Evolutionary conservation across 257 asterid species (phyloP).

Genomic region (Lycium ferocissimum): DNA sequence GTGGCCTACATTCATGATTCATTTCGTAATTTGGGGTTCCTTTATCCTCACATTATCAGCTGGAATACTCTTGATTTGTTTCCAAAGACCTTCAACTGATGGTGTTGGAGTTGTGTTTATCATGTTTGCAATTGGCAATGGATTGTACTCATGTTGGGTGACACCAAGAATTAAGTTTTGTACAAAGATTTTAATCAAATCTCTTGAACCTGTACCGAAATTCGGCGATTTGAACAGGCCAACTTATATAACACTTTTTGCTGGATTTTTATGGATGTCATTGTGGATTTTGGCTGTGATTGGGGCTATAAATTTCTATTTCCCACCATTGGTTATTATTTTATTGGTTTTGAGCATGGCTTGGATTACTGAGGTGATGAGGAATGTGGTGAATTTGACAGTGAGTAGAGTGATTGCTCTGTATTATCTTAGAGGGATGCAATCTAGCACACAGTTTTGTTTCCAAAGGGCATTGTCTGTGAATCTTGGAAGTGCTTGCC

Average conservation of each 20-base stretch:
- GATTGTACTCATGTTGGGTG: slow-evolving; percentile 95
- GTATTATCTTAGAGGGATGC: slow-evolving; percentile 95
- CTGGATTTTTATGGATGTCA: slow-evolving; percentile 95
- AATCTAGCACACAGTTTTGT: slow-evolving; percentile 78
- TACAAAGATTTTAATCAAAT: slow-evolving; percentile 64
- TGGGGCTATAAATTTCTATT: slow-evolving; percentile 78
- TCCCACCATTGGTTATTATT: slow-evolving; percentile 68
- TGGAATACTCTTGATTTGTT: slow-evolving; percentile 85
- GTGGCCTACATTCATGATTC: slow-evolving; percentile 93
- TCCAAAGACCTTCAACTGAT: slow-evolving; percentile 79
- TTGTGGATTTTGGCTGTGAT: slow-evolving; percentile 85
- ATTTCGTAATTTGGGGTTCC: slow-evolving; percentile 86
- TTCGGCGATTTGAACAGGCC: slow-evolving; percentile 78
- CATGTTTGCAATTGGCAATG: slow-evolving; percentile 80
- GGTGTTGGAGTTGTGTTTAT: slow-evolving; percentile 73
- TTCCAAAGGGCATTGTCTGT: slow-evolving; percentile 84
- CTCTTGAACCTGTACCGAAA: slow-evolving; percentile 84
- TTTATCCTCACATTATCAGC: slow-evolving; percentile 70
- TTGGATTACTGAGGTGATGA: slow-evolving; percentile 97
- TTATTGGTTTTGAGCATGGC: slow-evolving; percentile 68
- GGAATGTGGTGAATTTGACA: slow-evolving; percentile 89
- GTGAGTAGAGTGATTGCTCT: slow-evolving; percentile 86
- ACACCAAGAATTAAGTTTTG: slow-evolving; percentile 80
- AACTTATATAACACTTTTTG: slow-evolving; percentile 79
- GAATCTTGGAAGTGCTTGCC: slow-evolving; percentile 90